Conservation (phyloP, 805 yeast species). For the Candida ulmi region DNA sequence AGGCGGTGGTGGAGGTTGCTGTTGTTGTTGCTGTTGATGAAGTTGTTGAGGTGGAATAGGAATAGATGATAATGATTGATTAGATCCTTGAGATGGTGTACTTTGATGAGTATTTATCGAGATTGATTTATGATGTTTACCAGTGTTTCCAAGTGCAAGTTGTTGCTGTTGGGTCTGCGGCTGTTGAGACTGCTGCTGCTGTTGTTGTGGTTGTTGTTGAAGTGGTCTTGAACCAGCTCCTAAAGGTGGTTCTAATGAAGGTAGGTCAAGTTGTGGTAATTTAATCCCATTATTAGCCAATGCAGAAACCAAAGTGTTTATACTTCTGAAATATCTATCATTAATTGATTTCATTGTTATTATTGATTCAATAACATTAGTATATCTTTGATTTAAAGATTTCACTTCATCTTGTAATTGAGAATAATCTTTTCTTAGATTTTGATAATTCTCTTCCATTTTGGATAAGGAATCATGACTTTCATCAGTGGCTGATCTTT, state of each 20-base stretch:
- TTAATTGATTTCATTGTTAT: constrained; percentile 50
- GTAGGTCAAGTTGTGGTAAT: constrained; percentile 58
- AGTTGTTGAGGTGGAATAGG: constrained; percentile 5
- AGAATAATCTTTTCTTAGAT: constrained; percentile 26
- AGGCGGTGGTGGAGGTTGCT: constrained; percentile 1
- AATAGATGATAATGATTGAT: not conserved
- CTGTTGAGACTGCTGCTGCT: constrained; percentile 10
- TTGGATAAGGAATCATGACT: constrained; percentile 8
- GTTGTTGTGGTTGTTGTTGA: constrained; percentile 8
- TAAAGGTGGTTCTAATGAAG: constrained; percentile 22
- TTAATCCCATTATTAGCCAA: constrained; percentile 57
- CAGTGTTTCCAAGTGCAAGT: not conserved
- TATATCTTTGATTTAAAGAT: constrained; percentile 49
- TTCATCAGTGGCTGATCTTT: constrained; percentile 31
- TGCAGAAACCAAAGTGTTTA: constrained; percentile 43
- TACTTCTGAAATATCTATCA: constrained; percentile 50
- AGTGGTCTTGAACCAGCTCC: not conserved
- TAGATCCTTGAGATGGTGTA: constrained; percentile 3
- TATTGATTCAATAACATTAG: constrained; percentile 57
- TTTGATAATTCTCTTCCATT: constrained; percentile 15
- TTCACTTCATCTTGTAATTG: constrained; percentile 30
- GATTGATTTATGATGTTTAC: no score
- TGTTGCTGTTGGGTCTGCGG: constrained; percentile 3
- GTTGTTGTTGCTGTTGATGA: constrained; percentile 2
- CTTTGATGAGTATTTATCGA: constrained; percentile 2